Percentiles rank a stretch among this genome's conserved stretches.
Evolutionary conservation across 495 filamentous ascomycete species (phyloP).

Genomic region (Penicillium macrosclerotiorum): DNA sequence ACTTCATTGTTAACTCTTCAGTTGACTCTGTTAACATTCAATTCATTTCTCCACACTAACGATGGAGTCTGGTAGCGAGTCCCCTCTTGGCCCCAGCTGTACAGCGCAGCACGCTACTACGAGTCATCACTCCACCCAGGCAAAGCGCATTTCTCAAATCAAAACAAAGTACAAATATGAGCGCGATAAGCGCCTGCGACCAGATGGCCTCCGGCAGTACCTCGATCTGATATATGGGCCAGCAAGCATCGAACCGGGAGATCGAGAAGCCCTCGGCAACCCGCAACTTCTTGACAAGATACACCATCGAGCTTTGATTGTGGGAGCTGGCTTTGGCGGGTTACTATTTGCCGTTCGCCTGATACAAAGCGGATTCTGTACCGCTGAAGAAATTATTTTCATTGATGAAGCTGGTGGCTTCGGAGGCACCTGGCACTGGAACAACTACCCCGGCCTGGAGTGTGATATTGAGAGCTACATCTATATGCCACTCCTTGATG

Average conservation of each 20-base stretch:
- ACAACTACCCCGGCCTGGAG: conserved; percentile 35
- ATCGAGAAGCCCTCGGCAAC: background rate
- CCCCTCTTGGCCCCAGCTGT: background rate
- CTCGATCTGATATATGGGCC: background rate
- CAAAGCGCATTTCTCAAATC: no score
- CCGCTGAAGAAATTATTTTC: conserved; percentile 43
- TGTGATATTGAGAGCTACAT: conserved; percentile 33
- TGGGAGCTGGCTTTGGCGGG: conserved; percentile 54
- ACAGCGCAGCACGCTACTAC: no score
- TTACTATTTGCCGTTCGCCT: conserved; percentile 48
- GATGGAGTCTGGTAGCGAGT: no score
- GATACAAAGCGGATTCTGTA: conserved; percentile 42
- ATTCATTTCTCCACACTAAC: no score
- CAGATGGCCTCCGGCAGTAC: conserved; percentile 4
- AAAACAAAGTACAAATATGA: conserved; percentile 1
- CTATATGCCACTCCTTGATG: conserved; percentile 57
- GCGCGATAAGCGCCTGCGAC: background rate
- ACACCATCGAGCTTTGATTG: conserved; percentile 18
- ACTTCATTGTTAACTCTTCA: no score
- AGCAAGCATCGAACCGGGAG: no score
- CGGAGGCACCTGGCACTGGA: conserved; percentile 54
- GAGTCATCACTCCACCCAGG: no score
- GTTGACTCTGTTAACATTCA: no score
- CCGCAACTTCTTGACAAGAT: background rate
- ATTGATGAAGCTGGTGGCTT: conserved; percentile 41